Conservation (phyloP, 441 rosid genomes). For the Pelargonium australe region DNA sequence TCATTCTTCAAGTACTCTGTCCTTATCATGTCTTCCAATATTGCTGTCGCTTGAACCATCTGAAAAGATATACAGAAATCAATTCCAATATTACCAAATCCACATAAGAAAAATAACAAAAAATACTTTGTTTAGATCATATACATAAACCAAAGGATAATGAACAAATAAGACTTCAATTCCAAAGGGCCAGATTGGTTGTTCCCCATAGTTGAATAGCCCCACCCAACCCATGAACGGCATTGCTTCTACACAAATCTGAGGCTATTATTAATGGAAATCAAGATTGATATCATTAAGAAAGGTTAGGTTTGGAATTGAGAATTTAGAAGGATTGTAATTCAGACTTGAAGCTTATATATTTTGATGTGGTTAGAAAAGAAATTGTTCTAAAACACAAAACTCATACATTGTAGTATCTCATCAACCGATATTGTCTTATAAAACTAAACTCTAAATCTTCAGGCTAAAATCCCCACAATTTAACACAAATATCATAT, state of each 20-base stretch:
- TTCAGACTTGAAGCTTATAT: neutral
- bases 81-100: slow-evolving; percentile 5
- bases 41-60: slow-evolving; percentile 87
- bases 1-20: slow-evolving; percentile 70
- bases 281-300: neutral
- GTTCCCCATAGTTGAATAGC: neutral
- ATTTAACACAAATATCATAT: too few species aligned
- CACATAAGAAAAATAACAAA: neutral
- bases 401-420: neutral
- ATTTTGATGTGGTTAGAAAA: neutral
- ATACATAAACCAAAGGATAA: too few species aligned
- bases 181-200: neutral
- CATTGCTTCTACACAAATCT: neutral
- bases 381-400: neutral
- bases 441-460: too few species aligned
- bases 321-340: neutral
- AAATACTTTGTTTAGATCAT: too few species aligned
- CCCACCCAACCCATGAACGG: neutral
- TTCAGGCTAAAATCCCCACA: too few species aligned
- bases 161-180: too few species aligned
- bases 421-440: too few species aligned
- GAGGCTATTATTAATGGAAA: neutral
- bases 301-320: neutral
- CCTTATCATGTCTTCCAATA: slow-evolving; percentile 87
- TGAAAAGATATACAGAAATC: slow-evolving; percentile 25